Conservation (phyloP, 1,284 basidiomycete species). For the Takashimella koratensis region DNA sequence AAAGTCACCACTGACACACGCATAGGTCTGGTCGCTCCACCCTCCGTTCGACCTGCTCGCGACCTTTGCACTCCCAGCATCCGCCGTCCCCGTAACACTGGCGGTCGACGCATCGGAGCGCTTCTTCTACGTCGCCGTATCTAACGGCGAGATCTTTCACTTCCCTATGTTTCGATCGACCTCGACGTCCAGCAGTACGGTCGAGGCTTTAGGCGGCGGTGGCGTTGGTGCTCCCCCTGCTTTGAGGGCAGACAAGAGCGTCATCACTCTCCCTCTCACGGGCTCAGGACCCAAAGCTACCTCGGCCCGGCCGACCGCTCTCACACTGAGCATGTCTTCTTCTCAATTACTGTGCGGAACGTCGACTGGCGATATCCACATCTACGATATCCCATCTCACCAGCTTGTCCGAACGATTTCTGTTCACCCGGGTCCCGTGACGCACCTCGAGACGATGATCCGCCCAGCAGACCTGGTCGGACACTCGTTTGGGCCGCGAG, state of each 20-base stretch:
- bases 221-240: conserved; percentile 59
- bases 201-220: conserved; percentile 71
- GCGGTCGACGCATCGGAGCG: conserved; percentile 81
- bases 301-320: neutral
- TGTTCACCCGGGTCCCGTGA: conserved; percentile 65
- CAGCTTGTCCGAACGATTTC: conserved; percentile 78
- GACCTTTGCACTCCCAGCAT: conserved; percentile 78
- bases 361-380: conserved; percentile 64
- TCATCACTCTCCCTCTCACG: conserved; percentile 26
- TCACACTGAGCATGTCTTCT: conserved; percentile 58
- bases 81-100: conserved; percentile 52
- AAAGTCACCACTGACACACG: too few species aligned
- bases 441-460: conserved; percentile 68
- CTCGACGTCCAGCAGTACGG: conserved; percentile 51
- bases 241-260: conserved; percentile 56
- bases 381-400: conserved; percentile 85
- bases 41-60: conserved; percentile 69
- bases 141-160: conserved; percentile 69
- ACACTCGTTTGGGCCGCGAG: conserved; percentile 11
- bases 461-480: conserved; percentile 79
- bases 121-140: conserved; percentile 76
- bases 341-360: conserved; percentile 74
- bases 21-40: conserved; percentile 73
- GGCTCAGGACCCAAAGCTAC: neutral
- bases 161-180: conserved; percentile 66